phyloP scores from a whole-genome alignment of 257 asterid species.

The Osmanthus fragrans region DNA sequence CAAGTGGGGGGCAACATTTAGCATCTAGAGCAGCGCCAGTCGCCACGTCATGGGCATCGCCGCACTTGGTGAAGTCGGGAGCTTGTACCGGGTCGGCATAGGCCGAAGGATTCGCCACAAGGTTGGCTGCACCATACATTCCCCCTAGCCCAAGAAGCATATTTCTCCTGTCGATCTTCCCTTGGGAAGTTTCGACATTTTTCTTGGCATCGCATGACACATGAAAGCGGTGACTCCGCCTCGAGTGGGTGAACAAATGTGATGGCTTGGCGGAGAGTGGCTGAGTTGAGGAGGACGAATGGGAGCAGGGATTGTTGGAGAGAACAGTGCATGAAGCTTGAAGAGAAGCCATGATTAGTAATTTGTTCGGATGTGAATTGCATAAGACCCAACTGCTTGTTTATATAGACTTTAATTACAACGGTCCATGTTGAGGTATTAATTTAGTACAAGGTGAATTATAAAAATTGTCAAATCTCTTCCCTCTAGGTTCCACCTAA shows the following conservation, averaged over 20 bases:
- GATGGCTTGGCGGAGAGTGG: constrained; percentile 36
- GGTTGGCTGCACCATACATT: not conserved
- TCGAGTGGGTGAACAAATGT: constrained; percentile 12
- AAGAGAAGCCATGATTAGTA: constrained; percentile 34
- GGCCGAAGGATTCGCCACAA: not conserved
- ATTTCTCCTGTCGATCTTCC: constrained; percentile 18
- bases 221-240: constrained; percentile 26
- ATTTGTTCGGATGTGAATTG: not conserved
- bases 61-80: constrained; percentile 29
- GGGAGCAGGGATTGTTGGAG: constrained; percentile 8
- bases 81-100: not conserved
- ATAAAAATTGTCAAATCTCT: no score
- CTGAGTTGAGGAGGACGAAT: constrained; percentile 7
- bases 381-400: not conserved
- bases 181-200: constrained; percentile 11
- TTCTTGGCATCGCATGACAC: constrained; percentile 33
- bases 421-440: not conserved
- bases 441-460: not conserved
- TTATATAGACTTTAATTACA: not conserved
- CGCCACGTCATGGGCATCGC: constrained; percentile 15
- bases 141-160: not conserved
- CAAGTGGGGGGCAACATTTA: constrained; percentile 50
- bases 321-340: constrained; percentile 23
- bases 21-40: constrained; percentile 22
- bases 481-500: not conserved